Evolutionary conservation across 768 basidiomycete species (phyloP), one percentile per base, ranked within the genome.

Genomic region (Vararia minispora): DNA sequence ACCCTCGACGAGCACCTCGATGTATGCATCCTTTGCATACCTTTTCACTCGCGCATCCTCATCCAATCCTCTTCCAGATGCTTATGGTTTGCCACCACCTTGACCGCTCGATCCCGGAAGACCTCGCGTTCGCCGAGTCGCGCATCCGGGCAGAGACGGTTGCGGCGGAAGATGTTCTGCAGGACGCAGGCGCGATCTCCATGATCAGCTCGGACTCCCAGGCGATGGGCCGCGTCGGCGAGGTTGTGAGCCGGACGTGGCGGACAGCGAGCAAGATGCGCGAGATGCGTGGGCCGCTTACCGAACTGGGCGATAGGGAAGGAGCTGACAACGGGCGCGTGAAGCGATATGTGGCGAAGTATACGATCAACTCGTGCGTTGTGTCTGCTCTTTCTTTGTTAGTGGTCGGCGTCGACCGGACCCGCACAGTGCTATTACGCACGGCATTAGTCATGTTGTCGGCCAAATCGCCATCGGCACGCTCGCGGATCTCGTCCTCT

Each of bases 61-160:
- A 35, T 11, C 11, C 41, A 28, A 27, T 34, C 30, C 8, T 27
- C 28, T 7, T 6, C 20, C 50, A 95, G 92, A 99, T 98, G 95
- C 68, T 98, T 17, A 97, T 98, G 90, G 91, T 97, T n/a, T 95
- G 91, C 58, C 94, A 99, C 57, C 94, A 99, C 58, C 74, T 99
- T 40, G 89, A 95, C 62, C 76, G 68, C 48, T 72, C 69, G n/a
- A 89, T 94, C 47, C 74, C 83, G 1, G 95, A 99, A 62, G 95
- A 99, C 49, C 68, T 97, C 28, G 76, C 84, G 1, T 99, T 99
- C 50, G 94, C 95, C 3, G 92, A 98, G 47, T 97, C 94, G 6
- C 84, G 95, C 25, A 98, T 99, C 51, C 76, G 95, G 25, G 89
- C 77, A 0, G 94, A 98, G 63, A 99, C 95, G 0, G 82, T 98